Evolutionary conservation across 345 rosid genomes (phyloP), one percentile per base, ranked within the genome.

Genomic region (Ricinus communis): DNA sequence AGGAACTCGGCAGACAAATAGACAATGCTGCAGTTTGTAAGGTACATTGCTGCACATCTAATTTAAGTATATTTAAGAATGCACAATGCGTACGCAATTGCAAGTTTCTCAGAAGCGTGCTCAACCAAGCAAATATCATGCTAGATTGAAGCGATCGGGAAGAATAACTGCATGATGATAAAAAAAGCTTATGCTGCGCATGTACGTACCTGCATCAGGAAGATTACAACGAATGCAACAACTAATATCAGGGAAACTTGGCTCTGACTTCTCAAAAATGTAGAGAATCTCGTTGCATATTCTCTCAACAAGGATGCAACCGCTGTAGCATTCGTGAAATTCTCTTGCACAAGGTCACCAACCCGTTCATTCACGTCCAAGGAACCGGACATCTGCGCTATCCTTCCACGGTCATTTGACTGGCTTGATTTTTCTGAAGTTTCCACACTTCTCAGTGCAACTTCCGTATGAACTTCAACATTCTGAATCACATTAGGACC

Each of bases 161-260:
- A 24, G 11, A n/a, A 2, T 6, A 43, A 55, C 13, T 36, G 61
- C 36, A 51, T 14, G 54, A 43, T 43, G 1, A 43, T 43, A 11
- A 8, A n/a, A n/a, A n/a, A n/a, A n/a, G n/a, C n/a, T 43, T 43
- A 49, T 43, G 30, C 31, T 27, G 40, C 25, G 60, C 57, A 46
- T 43, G 5, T 24, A 11, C 72, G n/a, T 84, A 95, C 96, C 96
- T 95, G 98, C 97, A 95, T 87, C 79, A 88, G 87, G 81, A 90
- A 69, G 73, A 92, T 86, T 80, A 90, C 89, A 1, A 74, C 81
- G 77, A 92, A 90, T 13, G 90, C 92, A 62, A 87, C 70, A 33
- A 75, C 82, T 65, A 89, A 72, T 62, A 90, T 81, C 50, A 82
- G 85, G 54, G 87, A 81, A 79, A 85, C 69, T 66, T 80, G 82